Base-by-base conservation (phyloP, 306 rosid genomes). In the Lathyrus sativus region DNA sequence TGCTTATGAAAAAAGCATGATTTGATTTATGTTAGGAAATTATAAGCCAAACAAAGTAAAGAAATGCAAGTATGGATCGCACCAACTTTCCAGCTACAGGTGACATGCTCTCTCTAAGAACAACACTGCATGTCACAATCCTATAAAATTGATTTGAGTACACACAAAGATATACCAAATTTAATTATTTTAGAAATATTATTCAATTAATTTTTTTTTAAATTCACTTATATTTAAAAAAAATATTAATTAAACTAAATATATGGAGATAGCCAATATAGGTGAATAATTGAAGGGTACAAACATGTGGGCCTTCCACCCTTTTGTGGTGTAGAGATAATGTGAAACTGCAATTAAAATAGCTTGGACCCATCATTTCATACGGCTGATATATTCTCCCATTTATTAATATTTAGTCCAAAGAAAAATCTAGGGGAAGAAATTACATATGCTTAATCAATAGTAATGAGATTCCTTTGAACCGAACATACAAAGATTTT, bases 301-400 rank as follows among this genome's bases (percentile, higher is more conserved):
- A 38, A 65, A 70, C 77, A 80, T 80, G 84, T 75, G 80, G 80
- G 77, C 74, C 66, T 67, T 70, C 28, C 3, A 31, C 15, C 55
- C 62, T 15, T 19, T 19, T 68, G 74, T 83, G 80, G 81, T 51
- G 49, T 67, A 76, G 75, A 69, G 68, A 75, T 60, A 48, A 69
- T 67, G 53, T 42, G 65, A 74, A 67, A 58, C 39, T 72, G 35
- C 76, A 58, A 67, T 66, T 13, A 41, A 28, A 37, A 11, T 53
- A 22, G 46, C 45, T 62, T 48, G 81, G 86, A 70, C 84, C 89
- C 80, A 70, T 82, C 76, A 61, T 70, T 73, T 14, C 69, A 62
- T 53, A 15, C 2, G 19, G 41, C 42, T 68, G n/a, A 31, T 59
- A 60, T 74, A 62, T 78, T 78, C 78, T 68, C 42, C 53, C 22